phyloP scores from a whole-genome alignment of 108 stramenopile genomes.

The Skeletonema grethae region DNA sequence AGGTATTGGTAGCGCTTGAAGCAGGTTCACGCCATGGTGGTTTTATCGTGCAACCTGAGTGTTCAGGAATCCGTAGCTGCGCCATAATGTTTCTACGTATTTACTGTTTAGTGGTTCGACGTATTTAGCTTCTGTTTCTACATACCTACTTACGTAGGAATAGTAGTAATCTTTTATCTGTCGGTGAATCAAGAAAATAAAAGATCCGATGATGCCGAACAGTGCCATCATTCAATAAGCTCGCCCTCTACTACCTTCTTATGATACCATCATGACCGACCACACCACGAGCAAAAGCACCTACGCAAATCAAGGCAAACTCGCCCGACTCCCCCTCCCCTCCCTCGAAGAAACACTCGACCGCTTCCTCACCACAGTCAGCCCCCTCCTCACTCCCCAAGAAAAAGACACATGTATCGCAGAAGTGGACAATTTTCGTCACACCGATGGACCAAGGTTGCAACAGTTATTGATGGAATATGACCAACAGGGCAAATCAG shows the following conservation, averaged over 20 bases:
- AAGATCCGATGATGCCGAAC: not conserved
- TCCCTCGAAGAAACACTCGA: slow-evolving; percentile 73
- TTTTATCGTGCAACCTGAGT: too few species aligned
- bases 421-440: slow-evolving; percentile 39
- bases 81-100: too few species aligned
- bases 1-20: too few species aligned
- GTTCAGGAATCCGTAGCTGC: too few species aligned
- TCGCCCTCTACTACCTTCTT: too few species aligned
- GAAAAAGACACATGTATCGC: slow-evolving; percentile 36
- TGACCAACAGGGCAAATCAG: slow-evolving; percentile 51
- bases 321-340: slow-evolving; percentile 82
- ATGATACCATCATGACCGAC: not conserved
- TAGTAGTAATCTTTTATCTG: too few species aligned
- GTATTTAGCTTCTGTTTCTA: too few species aligned
- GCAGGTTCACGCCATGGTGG: too few species aligned
- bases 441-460: slow-evolving; percentile 60
- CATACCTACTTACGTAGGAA: too few species aligned
- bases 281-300: slow-evolving; percentile 28
- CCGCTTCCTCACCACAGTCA: slow-evolving; percentile 54
- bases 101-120: too few species aligned
- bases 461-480: slow-evolving; percentile 78
- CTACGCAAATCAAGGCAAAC: slow-evolving; percentile 49
- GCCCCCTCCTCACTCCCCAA: slow-evolving; percentile 55
- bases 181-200: too few species aligned
- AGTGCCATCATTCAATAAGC: not conserved